A percentile compares a stretch with the other conserved stretches of the same genome.
These are phyloP conservation scores for Panaeolus papilionaceus DNA, from an alignment of 768 basidiomycete genomes.

Conservation along the genomic window DNA sequence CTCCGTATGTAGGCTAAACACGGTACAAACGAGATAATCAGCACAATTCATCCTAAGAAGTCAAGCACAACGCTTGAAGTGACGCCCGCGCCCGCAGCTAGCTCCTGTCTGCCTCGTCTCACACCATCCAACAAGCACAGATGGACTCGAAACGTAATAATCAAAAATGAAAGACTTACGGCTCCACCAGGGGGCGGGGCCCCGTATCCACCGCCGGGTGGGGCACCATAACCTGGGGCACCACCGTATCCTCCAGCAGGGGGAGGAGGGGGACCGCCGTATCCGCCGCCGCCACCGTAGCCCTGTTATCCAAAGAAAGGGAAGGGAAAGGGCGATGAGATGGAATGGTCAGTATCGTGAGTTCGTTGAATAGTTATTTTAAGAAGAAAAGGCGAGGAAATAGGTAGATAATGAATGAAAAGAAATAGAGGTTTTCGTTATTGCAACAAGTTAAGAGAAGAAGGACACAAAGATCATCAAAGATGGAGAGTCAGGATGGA, in stretches of 20 bases:
- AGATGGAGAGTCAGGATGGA: no score
- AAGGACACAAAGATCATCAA: no score
- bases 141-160: not conserved
- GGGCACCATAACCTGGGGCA: slow-evolving; percentile 29
- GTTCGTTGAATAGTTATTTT: no score
- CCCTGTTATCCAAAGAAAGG: not conserved
- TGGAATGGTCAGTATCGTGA: not conserved
- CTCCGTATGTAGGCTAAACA: slow-evolving; percentile 40
- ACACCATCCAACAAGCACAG: not conserved
- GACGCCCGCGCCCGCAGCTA: slow-evolving; percentile 9
- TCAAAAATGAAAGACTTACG: slow-evolving; percentile 6
- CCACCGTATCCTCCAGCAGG: slow-evolving; percentile 17
- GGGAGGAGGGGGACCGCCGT: slow-evolving; percentile 6
- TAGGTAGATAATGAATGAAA: no score
- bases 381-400: no score
- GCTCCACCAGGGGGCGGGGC: slow-evolving; percentile 25
- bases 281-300: slow-evolving; percentile 19
- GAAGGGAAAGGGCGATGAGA: no score
- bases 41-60: slow-evolving; percentile 36
- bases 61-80: slow-evolving; percentile 23
- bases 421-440: no score
- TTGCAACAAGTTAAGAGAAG: no score
- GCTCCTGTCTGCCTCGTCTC: slow-evolving; percentile 32
- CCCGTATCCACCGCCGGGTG: slow-evolving; percentile 30
- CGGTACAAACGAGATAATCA: not conserved